These are phyloP conservation scores for Inosperma sp. DNA, from an alignment of 768 basidiomycete species.

Conservation along the genomic window DNA sequence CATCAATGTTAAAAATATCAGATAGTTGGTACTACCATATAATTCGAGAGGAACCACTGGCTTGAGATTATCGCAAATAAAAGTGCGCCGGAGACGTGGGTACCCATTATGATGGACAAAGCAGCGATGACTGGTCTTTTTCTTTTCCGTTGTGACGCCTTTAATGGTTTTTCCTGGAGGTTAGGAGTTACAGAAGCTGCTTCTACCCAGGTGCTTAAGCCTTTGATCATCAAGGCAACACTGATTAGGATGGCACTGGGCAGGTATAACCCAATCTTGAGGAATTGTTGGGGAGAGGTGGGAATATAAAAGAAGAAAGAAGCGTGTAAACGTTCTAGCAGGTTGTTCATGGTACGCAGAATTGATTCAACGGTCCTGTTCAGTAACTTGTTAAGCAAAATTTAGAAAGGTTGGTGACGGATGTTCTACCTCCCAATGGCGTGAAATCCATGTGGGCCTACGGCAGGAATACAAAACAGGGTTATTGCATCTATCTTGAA, in stretches of 20 bases:
- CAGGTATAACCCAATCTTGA: conserved; percentile 88
- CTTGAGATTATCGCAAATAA: conserved; percentile 48
- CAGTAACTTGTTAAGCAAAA: conserved; percentile 10
- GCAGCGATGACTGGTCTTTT: conserved; percentile 51
- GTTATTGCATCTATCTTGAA: conserved; percentile 95
- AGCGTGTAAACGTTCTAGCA: conserved; percentile 92
- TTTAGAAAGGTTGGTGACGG: conserved; percentile 1
- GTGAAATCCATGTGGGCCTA: conserved; percentile 94
- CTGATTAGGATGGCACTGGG: conserved; percentile 84
- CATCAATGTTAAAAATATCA: not conserved
- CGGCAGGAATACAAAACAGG: conserved; percentile 79
- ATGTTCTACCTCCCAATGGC: conserved; percentile 73
- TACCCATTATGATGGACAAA: conserved; percentile 48
- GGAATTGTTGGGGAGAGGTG: conserved; percentile 56
- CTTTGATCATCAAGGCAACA: conserved; percentile 80
- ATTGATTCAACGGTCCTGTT: conserved; percentile 79
- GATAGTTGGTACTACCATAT: conserved; percentile 32
- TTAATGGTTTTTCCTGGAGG: conserved; percentile 17
- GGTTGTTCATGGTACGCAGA: conserved; percentile 86
- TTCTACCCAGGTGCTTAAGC: conserved; percentile 67
- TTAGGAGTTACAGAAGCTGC: conserved; percentile 39
- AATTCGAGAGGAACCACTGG: conserved; percentile 39
- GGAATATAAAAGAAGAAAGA: conserved; percentile 97
- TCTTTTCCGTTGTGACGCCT: conserved; percentile 38
- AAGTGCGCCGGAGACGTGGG: conserved; percentile 51